Percentiles rank a stretch among this genome's conserved stretches.
Evolutionary conservation across 495 filamentous ascomycete genomes (phyloP).

Genomic region (Cercophora newfieldiana): DNA sequence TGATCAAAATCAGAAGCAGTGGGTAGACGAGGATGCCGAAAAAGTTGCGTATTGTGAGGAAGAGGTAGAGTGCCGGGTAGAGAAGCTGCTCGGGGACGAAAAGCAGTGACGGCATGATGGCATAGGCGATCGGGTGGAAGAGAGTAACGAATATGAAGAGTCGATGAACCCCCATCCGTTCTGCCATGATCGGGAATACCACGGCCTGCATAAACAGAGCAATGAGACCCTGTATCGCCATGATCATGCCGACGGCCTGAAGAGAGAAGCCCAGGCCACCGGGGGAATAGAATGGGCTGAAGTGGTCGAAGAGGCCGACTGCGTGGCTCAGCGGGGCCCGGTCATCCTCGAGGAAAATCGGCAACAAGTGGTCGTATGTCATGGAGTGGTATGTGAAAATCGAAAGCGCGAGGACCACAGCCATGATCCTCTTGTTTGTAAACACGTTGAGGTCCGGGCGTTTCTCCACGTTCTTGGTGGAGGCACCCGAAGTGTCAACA

Average conservation of each 20-base stretch:
- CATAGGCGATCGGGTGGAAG: slow-evolving; percentile 73
- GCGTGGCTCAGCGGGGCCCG: slow-evolving; percentile 30
- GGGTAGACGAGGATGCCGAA: slow-evolving; percentile 77
- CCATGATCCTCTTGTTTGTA: slow-evolving; percentile 59
- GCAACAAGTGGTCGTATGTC: slow-evolving; percentile 82
- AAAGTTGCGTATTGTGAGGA: slow-evolving; percentile 69
- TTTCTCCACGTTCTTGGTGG: slow-evolving; percentile 33
- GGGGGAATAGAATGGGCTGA: slow-evolving; percentile 56
- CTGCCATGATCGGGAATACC: slow-evolving; percentile 70
- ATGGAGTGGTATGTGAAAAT: slow-evolving; percentile 89
- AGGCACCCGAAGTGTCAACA: slow-evolving; percentile 34
- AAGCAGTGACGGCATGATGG: slow-evolving; percentile 70
- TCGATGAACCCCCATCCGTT: slow-evolving; percentile 70
- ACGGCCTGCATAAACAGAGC: slow-evolving; percentile 76
- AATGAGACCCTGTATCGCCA: slow-evolving; percentile 77
- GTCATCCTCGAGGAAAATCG: slow-evolving; percentile 80
- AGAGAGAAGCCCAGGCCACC: slow-evolving; percentile 75
- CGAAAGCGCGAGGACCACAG: slow-evolving; percentile 69
- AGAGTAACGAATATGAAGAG: slow-evolving; percentile 72
- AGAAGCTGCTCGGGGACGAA: slow-evolving; percentile 59
- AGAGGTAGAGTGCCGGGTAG: slow-evolving; percentile 71
- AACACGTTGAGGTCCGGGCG: slow-evolving; percentile 51
- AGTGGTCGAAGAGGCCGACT: slow-evolving; percentile 25
- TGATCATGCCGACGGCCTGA: slow-evolving; percentile 72
- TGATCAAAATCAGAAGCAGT: slow-evolving; percentile 77